Conservation (phyloP, 768 basidiomycete genomes). For the Tulasnella sp. region DNA sequence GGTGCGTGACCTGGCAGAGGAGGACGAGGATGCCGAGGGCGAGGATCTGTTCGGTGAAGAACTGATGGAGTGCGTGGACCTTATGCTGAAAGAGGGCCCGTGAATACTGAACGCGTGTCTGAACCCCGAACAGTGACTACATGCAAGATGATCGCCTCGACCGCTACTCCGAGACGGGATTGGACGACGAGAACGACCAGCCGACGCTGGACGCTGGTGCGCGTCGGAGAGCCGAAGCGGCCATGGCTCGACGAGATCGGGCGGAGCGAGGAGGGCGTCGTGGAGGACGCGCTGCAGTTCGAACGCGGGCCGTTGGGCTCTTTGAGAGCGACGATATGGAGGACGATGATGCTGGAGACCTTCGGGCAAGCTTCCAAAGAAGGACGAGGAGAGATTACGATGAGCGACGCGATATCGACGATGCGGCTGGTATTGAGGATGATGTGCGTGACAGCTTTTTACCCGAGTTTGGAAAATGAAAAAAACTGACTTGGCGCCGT, state of each 20-base stretch:
- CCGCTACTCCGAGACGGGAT: conserved; percentile 76
- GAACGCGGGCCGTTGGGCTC: conserved; percentile 83
- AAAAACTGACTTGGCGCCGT: conserved; percentile 28
- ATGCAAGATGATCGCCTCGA: conserved; percentile 77
- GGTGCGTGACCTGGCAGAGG: conserved; percentile 42
- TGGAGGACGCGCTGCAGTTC: conserved; percentile 68
- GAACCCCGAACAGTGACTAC: conserved; percentile 57
- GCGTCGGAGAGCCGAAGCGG: conserved; percentile 76
- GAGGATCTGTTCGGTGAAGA: conserved; percentile 91
- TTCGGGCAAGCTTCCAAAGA: conserved; percentile 65
- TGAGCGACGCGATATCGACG: conserved; percentile 84
- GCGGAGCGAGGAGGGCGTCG: conserved; percentile 60
- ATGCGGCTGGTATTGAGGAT: conserved; percentile 79
- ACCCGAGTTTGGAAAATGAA: too few relatives aligned
- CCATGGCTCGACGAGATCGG: conserved; percentile 86
- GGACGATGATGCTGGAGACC: conserved; percentile 56
- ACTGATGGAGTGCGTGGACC: conserved; percentile 66
- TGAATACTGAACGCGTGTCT: conserved; percentile 32
- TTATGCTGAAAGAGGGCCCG: too few relatives aligned
- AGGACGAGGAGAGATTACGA: conserved; percentile 90
- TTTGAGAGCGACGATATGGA: conserved; percentile 72
- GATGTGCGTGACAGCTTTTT: too few relatives aligned
- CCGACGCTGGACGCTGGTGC: conserved; percentile 63
- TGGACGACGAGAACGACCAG: conserved; percentile 54
- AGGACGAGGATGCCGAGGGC: conserved; percentile 67